A percentile compares a stretch with the other conserved stretches of the same genome.
Conservation (phyloP, 129 eudicot species). For the Helianthus tuberosus region DNA sequence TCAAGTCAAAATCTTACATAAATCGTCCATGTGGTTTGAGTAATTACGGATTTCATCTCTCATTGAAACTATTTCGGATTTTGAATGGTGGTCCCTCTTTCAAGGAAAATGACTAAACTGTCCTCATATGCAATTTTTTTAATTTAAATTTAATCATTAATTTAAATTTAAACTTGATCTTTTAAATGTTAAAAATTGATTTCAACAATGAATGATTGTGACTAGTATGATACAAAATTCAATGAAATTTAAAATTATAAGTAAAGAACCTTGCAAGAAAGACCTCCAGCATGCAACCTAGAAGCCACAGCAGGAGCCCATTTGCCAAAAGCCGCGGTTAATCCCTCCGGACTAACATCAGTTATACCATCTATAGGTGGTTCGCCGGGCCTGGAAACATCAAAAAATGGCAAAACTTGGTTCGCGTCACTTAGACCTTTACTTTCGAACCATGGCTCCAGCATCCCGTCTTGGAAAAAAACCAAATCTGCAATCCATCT, state of each 20-base stretch:
- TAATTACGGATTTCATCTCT: neutral
- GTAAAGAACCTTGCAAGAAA: constrained; percentile 77
- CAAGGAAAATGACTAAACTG: no score
- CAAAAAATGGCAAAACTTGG: constrained; percentile 70
- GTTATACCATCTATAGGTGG: no score
- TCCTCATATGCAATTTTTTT: no score
- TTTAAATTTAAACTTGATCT: neutral
- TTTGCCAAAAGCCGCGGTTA: constrained; percentile 91
- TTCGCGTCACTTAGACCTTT: constrained; percentile 81
- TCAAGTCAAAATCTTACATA: neutral
- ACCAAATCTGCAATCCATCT: constrained; percentile 93
- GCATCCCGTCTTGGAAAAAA: constrained; percentile 99
- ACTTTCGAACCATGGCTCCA: constrained; percentile 96
- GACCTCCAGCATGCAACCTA: constrained; percentile 84
- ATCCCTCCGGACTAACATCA: constrained; percentile 60
- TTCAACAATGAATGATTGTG: neutral
- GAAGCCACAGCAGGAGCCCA: constrained; percentile 91
- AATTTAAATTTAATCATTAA: no score
- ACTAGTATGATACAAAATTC: neutral
- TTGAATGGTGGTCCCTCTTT: neutral
- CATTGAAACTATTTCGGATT: no score
- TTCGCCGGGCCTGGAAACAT: no score
- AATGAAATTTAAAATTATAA: neutral
- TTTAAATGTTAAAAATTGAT: neutral
- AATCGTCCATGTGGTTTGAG: neutral